Percentiles rank a stretch among this genome's conserved stretches.
Evolutionary conservation across 139 green algal genomes (phyloP).

Genomic region (Diplosphaera chodatii): DNA sequence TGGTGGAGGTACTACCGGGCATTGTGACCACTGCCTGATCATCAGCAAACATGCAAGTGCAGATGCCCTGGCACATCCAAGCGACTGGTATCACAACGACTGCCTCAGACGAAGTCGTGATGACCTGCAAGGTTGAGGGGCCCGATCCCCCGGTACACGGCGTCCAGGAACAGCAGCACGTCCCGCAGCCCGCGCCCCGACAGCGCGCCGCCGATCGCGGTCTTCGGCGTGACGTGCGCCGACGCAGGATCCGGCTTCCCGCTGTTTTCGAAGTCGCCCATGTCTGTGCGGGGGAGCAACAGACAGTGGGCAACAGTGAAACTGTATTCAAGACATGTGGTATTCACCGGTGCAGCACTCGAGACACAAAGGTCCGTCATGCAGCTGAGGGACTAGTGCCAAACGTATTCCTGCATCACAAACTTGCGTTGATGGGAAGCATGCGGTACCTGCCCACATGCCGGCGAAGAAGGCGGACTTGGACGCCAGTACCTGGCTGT

Average conservation of each 20-base stretch:
- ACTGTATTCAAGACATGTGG: no score
- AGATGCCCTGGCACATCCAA: background rate
- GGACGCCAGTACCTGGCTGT: background rate
- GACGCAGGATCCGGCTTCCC: background rate
- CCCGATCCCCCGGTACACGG: background rate
- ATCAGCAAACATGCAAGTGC: no score
- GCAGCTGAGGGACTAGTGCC: no score
- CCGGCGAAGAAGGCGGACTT: background rate
- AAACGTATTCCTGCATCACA: no score
- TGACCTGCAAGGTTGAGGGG: background rate
- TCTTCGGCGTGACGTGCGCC: background rate
- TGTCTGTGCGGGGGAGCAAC: no score
- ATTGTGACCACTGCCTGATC: no score
- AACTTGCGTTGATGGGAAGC: no score
- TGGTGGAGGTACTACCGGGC: no score
- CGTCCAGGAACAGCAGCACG: background rate
- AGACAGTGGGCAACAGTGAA: no score
- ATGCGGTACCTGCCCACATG: slow-evolving; percentile 1
- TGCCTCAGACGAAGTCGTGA: no score
- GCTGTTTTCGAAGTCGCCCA: background rate
- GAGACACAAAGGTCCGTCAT: no score
- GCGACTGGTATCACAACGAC: background rate
- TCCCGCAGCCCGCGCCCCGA: background rate
- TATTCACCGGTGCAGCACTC: no score
- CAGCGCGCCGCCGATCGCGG: background rate